phyloP scores from a whole-genome alignment of 2,329 filamentous ascomycete species.

The Ceratocystis alfenasii region DNA sequence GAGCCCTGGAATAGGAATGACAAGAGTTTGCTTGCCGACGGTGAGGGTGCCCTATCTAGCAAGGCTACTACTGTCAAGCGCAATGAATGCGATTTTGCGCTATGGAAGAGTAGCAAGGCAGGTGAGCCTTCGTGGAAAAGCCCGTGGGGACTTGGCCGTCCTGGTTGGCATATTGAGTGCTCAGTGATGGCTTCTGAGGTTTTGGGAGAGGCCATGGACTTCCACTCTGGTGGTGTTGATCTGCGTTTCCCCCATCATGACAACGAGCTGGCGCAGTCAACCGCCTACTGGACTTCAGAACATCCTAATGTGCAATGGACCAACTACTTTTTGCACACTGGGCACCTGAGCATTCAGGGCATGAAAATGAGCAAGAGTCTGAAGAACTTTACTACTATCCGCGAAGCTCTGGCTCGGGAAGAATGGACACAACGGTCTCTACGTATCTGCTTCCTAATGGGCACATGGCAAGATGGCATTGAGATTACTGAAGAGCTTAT shows the following conservation, averaged over 20 bases:
- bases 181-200: conserved; percentile 87
- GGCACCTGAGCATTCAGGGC: conserved; percentile 71
- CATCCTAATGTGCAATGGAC: conserved; percentile 54
- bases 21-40: conserved; percentile 71
- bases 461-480: conserved; percentile 80
- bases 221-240: conserved; percentile 87
- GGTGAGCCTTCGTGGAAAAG: conserved; percentile 87
- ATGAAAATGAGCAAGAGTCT: conserved; percentile 93
- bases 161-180: conserved; percentile 97
- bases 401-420: conserved; percentile 57
- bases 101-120: conserved; percentile 87
- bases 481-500: conserved; percentile 76
- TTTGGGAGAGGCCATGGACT: conserved; percentile 75
- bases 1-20: conserved; percentile 78
- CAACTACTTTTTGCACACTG: conserved; percentile 94
- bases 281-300: conserved; percentile 52
- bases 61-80: conserved; percentile 53
- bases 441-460: conserved; percentile 76
- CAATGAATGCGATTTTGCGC: conserved; percentile 69
- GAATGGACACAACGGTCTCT: conserved; percentile 67
- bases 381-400: conserved; percentile 92
- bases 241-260: conserved; percentile 86
- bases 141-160: conserved; percentile 75
- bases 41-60: conserved; percentile 68
- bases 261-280: conserved; percentile 75